A percentile compares a stretch with the other conserved stretches of the same genome.
Conservation (phyloP, 1,139 yeast species). For the Taphrina populina region DNA sequence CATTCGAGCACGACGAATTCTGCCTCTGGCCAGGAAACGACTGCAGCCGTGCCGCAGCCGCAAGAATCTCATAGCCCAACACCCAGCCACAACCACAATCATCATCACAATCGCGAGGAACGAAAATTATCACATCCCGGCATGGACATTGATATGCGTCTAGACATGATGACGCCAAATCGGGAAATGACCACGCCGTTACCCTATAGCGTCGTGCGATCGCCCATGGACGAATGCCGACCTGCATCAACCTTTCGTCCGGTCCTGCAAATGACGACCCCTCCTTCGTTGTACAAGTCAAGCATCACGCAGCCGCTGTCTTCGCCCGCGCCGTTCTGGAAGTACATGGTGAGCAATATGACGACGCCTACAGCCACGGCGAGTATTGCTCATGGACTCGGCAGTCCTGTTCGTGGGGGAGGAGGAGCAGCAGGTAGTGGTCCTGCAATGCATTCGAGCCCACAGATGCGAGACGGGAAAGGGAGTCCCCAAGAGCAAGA, state of each 20-base stretch:
- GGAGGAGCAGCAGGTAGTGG: too few species aligned
- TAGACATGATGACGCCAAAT: slow-evolving; percentile 1
- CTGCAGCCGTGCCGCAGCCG: too few species aligned
- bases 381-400: slow-evolving; percentile 13
- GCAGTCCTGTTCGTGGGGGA: slow-evolving; percentile 9
- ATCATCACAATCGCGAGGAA: too few species aligned
- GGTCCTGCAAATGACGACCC: slow-evolving; percentile 20
- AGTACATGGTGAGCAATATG: slow-evolving; percentile 43
- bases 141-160: slow-evolving; percentile 7
- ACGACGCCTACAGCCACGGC: slow-evolving; percentile 27
- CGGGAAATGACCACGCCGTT: slow-evolving; percentile 14
- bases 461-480: slow-evolving; percentile 1
- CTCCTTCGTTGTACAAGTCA: slow-evolving; percentile 23
- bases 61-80: too few species aligned
- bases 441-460: slow-evolving; percentile 13
- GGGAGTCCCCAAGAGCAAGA: slow-evolving; percentile 6
- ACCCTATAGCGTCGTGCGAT: slow-evolving; percentile 2
- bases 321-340: slow-evolving; percentile 51
- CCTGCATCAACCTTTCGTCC: slow-evolving; percentile 10
- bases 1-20: too few species aligned
- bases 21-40: too few species aligned
- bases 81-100: too few species aligned
- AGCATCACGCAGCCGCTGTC: slow-evolving; percentile 34
- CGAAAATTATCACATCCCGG: too few species aligned
- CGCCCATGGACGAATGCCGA: slow-evolving; percentile 2